Evolutionary conservation across 2,329 filamentous ascomycete genomes (phyloP), one percentile per base, ranked within the genome.

Genomic region (Pyrenochaeta sp.): DNA sequence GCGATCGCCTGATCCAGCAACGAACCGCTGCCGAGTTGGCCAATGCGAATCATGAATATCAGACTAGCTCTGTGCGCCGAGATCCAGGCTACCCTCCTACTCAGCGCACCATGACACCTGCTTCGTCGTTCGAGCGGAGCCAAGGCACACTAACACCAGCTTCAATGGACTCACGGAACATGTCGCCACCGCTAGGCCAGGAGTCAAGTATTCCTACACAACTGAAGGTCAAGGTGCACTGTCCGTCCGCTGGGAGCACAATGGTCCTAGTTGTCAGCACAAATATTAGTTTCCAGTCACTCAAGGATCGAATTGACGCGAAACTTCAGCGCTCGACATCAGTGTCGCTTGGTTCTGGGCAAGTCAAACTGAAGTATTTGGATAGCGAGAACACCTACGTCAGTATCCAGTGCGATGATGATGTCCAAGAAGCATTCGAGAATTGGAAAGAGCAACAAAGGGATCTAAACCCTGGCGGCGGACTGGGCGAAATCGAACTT

Each of bases 261-360:
- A 90, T 97, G 54, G 97, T 94, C 0, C 83, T 99, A n/a, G 94
- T 99, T 10, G 96, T 97, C 36, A 90, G 92, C 29, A 96, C 92
- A 77, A 97, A 96, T 73, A 98, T 98, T 67, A 90, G 91, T 35
- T 98, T 96, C 77, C 91, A 95, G 63, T 95, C 91, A 20, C 83
- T 99, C 49, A 92, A 95, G 60, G 95, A 98, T 72, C 90, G 95
- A 10, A 97, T 99, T 66, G 95, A 99, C 71, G 92, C 92, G 23
- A 99, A 99, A 75, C 85, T 99, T 52, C 90, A 90, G 54, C 87
- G 91, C 49, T 93, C 93, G 66, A 96, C 92, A 17, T 89, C 85
- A 64, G 90, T 91, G 71, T 93, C 90, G 47, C 93, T 97, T 68
- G 88, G 88, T 64, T 89, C 87, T 69, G 90, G 91, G 58, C 88